Evolutionary conservation across 2,329 filamentous ascomycete species (phyloP).

Genomic region (Fusarium sp.): DNA sequence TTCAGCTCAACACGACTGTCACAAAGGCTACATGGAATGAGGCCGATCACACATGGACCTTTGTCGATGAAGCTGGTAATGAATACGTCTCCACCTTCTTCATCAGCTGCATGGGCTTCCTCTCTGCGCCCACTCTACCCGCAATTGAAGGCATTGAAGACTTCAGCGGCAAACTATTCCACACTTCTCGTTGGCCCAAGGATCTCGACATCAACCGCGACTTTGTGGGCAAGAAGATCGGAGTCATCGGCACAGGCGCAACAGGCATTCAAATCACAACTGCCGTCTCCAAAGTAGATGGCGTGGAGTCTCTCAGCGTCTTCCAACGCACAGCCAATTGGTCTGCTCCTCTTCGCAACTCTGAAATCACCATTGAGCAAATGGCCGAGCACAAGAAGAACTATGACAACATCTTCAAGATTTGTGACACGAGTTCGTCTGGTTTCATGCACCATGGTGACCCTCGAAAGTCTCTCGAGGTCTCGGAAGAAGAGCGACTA

Average conservation of each 20-base stretch:
- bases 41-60: neutral
- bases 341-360: slow-evolving; percentile 37
- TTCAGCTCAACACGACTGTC: slow-evolving; percentile 26
- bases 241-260: slow-evolving; percentile 28
- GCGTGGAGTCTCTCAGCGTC: slow-evolving; percentile 46
- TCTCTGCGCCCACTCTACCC: slow-evolving; percentile 24
- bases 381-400: slow-evolving; percentile 21
- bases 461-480: slow-evolving; percentile 25
- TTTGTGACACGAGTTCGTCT: slow-evolving; percentile 7
- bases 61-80: neutral
- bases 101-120: slow-evolving; percentile 23
- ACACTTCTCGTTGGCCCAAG: slow-evolving; percentile 30
- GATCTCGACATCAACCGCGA: neutral
- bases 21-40: slow-evolving; percentile 8
- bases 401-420: slow-evolving; percentile 23
- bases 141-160: slow-evolving; percentile 15
- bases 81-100: slow-evolving; percentile 15
- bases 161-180: slow-evolving; percentile 17
- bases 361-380: slow-evolving; percentile 12
- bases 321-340: slow-evolving; percentile 45
- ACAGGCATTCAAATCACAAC: slow-evolving; percentile 34
- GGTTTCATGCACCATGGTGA: slow-evolving; percentile 28
- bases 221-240: slow-evolving; percentile 19
- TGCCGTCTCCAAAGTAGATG: slow-evolving; percentile 30
- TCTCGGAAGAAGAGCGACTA: slow-evolving; percentile 2